phyloP scores from a whole-genome alignment of 2,329 filamentous ascomycete species.

The Colletotrichum musicola region DNA sequence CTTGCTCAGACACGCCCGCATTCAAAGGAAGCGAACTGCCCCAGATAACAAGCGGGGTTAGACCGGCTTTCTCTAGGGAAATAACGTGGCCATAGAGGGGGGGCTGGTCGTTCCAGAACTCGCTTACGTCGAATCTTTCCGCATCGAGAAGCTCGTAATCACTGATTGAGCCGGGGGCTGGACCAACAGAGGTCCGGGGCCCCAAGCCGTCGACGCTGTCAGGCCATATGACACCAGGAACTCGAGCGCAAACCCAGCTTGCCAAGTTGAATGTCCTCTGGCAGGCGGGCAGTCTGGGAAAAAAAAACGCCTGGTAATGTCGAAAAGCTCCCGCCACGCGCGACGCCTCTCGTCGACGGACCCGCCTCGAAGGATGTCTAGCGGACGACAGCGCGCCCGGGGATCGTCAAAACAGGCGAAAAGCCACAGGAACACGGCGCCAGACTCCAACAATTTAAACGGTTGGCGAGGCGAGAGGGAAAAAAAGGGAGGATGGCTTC shows the following conservation, averaged over 20 bases:
- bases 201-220: not conserved
- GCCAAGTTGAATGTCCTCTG: not conserved
- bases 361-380: not conserved
- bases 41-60: not conserved
- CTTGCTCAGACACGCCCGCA: too few species aligned
- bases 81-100: not conserved
- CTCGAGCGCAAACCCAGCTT: too few species aligned
- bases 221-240: not conserved
- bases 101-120: not conserved
- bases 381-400: not conserved
- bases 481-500: not conserved
- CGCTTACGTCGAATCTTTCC: not conserved
- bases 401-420: not conserved
- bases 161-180: not conserved
- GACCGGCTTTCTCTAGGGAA: not conserved
- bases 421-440: not conserved
- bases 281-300: not conserved
- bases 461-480: slow-evolving; percentile 1
- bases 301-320: slow-evolving; percentile 1
- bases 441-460: slow-evolving; percentile 11
- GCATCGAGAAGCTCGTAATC: not conserved
- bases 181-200: not conserved
- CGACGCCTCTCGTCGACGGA: not conserved
- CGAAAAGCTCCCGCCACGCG: slow-evolving; percentile 1
- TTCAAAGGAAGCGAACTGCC: not conserved